A percentile compares a stretch with the other conserved stretches of the same genome.
Conservation (phyloP, 108 stramenopile genomes). For the Cyclotella baltica region DNA sequence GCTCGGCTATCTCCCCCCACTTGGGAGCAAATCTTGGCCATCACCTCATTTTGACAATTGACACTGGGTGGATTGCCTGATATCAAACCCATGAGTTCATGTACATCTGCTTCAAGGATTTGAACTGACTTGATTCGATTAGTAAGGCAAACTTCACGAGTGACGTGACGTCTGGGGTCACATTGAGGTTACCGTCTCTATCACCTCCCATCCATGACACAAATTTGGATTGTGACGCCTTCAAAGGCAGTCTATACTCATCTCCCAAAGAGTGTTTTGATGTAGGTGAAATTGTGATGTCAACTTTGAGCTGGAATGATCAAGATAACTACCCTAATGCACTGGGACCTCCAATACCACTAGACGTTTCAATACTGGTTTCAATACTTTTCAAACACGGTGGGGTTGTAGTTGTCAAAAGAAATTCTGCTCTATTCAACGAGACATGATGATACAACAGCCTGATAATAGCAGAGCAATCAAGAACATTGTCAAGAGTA, state of each 20-base stretch:
- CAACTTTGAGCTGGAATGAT: too few species aligned
- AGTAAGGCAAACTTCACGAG: conserved; percentile 83
- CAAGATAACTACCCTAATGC: too few species aligned
- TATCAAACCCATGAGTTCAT: conserved; percentile 61
- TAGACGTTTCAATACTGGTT: too few species aligned
- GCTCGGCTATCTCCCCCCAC: conserved; percentile 69
- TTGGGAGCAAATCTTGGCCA: conserved; percentile 49
- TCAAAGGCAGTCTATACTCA: conserved; percentile 74
- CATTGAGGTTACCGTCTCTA: conserved; percentile 98
- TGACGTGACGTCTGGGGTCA: conserved; percentile 92
- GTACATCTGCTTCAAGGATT: conserved; percentile 77
- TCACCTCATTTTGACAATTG: conserved; percentile 23
- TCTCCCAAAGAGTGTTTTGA: conserved; percentile 65
- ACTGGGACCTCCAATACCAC: too few species aligned
- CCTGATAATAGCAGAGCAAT: conserved; percentile 57
- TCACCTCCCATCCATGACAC: conserved; percentile 99
- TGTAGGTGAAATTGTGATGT: too few species aligned
- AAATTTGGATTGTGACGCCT: conserved; percentile 85
- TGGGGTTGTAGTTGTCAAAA: too few species aligned
- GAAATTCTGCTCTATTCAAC: too few species aligned
- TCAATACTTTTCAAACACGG: too few species aligned
- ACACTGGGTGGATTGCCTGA: conserved; percentile 57
- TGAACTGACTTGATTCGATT: conserved; percentile 88
- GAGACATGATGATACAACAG: too few species aligned
- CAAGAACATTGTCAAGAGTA: conserved; percentile 62